These are phyloP conservation scores for Apiotrichum veenhuisii DNA, from an alignment of 1,284 basidiomycete genomes.

Conservation along the genomic window DNA sequence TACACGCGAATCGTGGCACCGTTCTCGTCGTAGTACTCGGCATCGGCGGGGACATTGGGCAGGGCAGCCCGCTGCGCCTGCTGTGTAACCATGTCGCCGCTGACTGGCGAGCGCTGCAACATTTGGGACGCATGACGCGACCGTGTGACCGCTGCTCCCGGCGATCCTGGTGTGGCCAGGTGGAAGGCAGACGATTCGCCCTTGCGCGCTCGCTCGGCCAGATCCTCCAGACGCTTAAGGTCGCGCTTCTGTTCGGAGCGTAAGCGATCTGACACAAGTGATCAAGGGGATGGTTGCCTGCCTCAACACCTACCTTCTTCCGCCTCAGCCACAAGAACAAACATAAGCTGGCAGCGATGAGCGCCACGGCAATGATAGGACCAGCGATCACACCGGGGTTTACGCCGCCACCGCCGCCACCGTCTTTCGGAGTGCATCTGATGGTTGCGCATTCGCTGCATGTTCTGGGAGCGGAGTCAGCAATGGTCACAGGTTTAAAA, in stretches of 20 bases:
- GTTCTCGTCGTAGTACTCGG: slow-evolving; percentile 39
- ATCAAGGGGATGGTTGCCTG: too few relatives aligned
- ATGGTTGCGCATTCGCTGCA: slow-evolving; percentile 41
- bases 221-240: slow-evolving; percentile 41
- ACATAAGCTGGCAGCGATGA: slow-evolving; percentile 42
- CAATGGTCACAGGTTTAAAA: too few relatives aligned
- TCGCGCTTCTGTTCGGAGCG: slow-evolving; percentile 38
- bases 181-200: slow-evolving; percentile 47
- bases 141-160: slow-evolving; percentile 11
- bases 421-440: not conserved
- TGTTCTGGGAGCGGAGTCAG: not conserved
- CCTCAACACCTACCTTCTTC: slow-evolving; percentile 41
- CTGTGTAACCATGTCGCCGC: not conserved
- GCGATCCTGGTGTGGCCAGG: slow-evolving; percentile 32
- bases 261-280: too few relatives aligned
- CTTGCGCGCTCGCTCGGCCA: slow-evolving; percentile 45
- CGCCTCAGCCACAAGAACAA: slow-evolving; percentile 47
- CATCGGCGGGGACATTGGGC: slow-evolving; percentile 22
- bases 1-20: slow-evolving; percentile 36
- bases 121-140: slow-evolving; percentile 8
- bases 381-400: slow-evolving; percentile 49
- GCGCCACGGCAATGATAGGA: slow-evolving; percentile 43
- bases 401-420: slow-evolving; percentile 12
- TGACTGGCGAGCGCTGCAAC: slow-evolving; percentile 9
- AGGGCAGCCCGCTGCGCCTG: slow-evolving; percentile 1